Base-by-base conservation (phyloP, 176 grass and related monocot species). In the Raddia guianensis region DNA sequence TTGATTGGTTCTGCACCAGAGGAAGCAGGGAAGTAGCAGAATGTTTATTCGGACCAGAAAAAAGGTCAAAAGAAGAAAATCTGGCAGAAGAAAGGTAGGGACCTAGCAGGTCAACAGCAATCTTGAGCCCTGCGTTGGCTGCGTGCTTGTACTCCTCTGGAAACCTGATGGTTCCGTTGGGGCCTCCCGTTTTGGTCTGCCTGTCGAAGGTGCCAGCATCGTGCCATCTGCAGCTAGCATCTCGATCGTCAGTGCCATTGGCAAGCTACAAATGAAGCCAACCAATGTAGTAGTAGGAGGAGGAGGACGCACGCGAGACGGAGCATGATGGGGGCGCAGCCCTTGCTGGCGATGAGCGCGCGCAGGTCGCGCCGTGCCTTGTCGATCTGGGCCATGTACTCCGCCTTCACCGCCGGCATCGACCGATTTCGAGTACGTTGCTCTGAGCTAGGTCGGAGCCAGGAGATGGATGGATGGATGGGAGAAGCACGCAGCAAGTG, bases 51-150 rank as follows among this genome's bases (percentile, higher is more conserved):
- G 3, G 45, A 14, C 18, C 46, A 19, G 2, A 1, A 54, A 13
- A 0, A 7, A 40, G 37, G 1, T 32, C 3, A 5, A 32, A 49
- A 0, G 16, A 44, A 47, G 15, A 57, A 19, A 19, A 14, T 74
- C 56, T 32, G 21, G 57, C 12, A 69, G 46, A 45, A 37, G 63
- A 48, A 10, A 0, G 8, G 8, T 14, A 18, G 12, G 64, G 7
- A 89, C 93, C 93, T 42, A 92, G 63, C 65, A 95, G 90, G 74
- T 95, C 87, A 33, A 90, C 80, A 14, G 93, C 93, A 48, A 92
- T 92, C 60, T 95, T 88, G 10, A 95, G 68, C 51, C 93, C 90
- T 12, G 81, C 75, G 16, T 92, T 95, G 0, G 87, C 54, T 0
- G 34, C 43, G 21, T 95, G 93, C 27, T 52, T 49, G 56, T 90